Evolutionary conservation across 345 rosid genomes (phyloP), one percentile per base, ranked within the genome.

Genomic region (Aquilaria sinensis): DNA sequence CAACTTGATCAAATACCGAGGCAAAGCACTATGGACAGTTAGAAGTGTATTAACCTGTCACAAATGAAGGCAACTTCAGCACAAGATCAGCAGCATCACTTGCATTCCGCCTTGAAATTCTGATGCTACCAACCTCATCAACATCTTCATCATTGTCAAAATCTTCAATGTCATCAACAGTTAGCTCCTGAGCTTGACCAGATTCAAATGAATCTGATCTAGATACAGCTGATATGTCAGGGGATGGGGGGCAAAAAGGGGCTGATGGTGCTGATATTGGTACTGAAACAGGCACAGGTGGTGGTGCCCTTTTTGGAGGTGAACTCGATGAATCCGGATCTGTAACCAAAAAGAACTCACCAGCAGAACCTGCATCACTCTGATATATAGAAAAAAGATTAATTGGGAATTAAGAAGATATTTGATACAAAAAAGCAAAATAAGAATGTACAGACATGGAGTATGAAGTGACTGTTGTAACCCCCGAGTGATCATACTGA

Each of bases 121-220:
- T 85, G 70, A 77, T 67, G 79, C 85, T 85, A 66, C 68, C 68
- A 72, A 86, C 80, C 75, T 82, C 92, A 52, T 83, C 95, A 31
- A 37, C 47, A 54, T 80, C 85, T 65, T 81, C 92, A 59, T 88
- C 97, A 41, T 86, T 92, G 68, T 88, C 96, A 78, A 90, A 90
- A 81, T 90, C 97, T 41, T 94, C 97, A 80, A 94, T 94, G 75
- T 94, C 99, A 80, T 94, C 99, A 58, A 94, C 95, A 62, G 97
- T 90, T 58, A 94, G 85, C 73, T 94, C 99, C 65, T 73, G 86
- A 57, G 63, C 90, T 69, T 56, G 82, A 15, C 78, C 61, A 58
- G 97, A 90, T 76, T 80, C 80, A 70, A 88, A 70, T 64, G 97
- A 94, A 30, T 80, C 96, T 41, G 95, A 84, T 63, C 78, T 84